Evolutionary conservation across 2,329 filamentous ascomycete genomes (phyloP).

Genomic region (Epichloe festucae): DNA sequence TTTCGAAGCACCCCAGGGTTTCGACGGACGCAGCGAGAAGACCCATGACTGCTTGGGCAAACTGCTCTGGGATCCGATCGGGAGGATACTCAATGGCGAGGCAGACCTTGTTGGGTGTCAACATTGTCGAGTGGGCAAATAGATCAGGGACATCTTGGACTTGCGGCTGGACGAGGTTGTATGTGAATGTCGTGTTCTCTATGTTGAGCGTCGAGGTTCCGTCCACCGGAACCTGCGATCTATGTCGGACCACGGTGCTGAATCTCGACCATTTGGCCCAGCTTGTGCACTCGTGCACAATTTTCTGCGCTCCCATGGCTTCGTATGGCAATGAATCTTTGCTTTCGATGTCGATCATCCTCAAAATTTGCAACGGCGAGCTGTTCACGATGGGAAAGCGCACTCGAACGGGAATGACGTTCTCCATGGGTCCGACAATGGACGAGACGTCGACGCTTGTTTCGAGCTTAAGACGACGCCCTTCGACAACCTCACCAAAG

Average conservation of each 20-base stretch:
- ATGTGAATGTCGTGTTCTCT: constrained; percentile 31
- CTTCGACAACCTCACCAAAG: constrained; percentile 41
- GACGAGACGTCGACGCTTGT: constrained; percentile 42
- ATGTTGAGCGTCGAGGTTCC: constrained; percentile 31
- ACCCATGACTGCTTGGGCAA: constrained; percentile 31
- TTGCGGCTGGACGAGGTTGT: constrained; percentile 27
- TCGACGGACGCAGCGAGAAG: constrained; percentile 33
- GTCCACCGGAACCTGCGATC: constrained; percentile 16
- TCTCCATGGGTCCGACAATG: constrained; percentile 34
- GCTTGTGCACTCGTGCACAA: constrained; percentile 38
- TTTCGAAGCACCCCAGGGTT: constrained; percentile 31
- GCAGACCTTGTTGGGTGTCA: constrained; percentile 23
- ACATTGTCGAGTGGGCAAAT: constrained; percentile 28
- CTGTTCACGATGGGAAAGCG: constrained; percentile 29
- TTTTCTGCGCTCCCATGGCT: constrained; percentile 35
- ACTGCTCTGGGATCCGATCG: constrained; percentile 25
- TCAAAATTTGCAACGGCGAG: constrained; percentile 36
- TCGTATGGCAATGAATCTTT: constrained; percentile 34
- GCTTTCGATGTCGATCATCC: constrained; percentile 35
- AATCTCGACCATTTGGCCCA: constrained; percentile 42
- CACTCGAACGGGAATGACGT: constrained; percentile 36
- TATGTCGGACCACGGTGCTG: constrained; percentile 41
- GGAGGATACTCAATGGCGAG: constrained; percentile 34
- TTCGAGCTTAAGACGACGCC: constrained; percentile 29
- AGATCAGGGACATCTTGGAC: constrained; percentile 32